Percentiles rank a stretch among this genome's conserved stretches.
Evolutionary conservation across 495 filamentous ascomycete genomes (phyloP).

Genomic region (Podospora conica): DNA sequence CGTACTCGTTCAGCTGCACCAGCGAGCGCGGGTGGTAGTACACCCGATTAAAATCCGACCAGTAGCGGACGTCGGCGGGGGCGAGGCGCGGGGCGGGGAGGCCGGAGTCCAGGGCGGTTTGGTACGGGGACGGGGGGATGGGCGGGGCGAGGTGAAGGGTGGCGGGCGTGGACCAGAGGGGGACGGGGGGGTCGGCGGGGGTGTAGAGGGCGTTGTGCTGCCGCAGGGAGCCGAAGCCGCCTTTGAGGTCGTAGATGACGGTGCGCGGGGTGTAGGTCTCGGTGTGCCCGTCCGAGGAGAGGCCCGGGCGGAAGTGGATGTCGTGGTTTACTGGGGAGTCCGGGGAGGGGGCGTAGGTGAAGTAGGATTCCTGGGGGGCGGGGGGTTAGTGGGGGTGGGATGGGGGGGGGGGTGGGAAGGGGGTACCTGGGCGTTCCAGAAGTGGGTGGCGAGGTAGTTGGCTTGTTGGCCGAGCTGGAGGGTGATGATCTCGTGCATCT

Average conservation of each 20-base stretch:
- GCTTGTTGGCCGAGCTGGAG: slow-evolving; percentile 86
- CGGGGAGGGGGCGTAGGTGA: slow-evolving; percentile 66
- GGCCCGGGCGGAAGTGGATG: slow-evolving; percentile 82
- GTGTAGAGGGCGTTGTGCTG: slow-evolving; percentile 83
- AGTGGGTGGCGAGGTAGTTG: slow-evolving; percentile 95
- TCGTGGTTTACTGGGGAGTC: slow-evolving; percentile 80
- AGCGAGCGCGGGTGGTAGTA: slow-evolving; percentile 90
- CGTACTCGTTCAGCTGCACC: slow-evolving; percentile 82
- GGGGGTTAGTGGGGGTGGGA: slow-evolving; percentile 4
- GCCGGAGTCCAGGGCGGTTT: slow-evolving; percentile 67
- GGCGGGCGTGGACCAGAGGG: slow-evolving; percentile 52
- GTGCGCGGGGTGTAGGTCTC: slow-evolving; percentile 92
- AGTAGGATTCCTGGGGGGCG: slow-evolving; percentile 93
- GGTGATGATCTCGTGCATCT: slow-evolving; percentile 94
- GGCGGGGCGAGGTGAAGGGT: slow-evolving; percentile 50
- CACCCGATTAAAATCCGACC: slow-evolving; percentile 89
- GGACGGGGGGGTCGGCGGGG: slow-evolving; percentile 41
- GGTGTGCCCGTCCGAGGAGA: slow-evolving; percentile 64
- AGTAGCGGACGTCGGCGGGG: slow-evolving; percentile 72
- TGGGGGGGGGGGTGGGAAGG: slow-evolving; percentile 1
- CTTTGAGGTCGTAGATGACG: slow-evolving; percentile 92
- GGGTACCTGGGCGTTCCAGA: slow-evolving; percentile 82
- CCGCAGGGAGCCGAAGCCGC: slow-evolving; percentile 78
- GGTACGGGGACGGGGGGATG: slow-evolving; percentile 68
- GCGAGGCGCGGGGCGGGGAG: slow-evolving; percentile 55